phyloP scores from a whole-genome alignment of 345 rosid species.

The Eucalyptus viminalis region DNA sequence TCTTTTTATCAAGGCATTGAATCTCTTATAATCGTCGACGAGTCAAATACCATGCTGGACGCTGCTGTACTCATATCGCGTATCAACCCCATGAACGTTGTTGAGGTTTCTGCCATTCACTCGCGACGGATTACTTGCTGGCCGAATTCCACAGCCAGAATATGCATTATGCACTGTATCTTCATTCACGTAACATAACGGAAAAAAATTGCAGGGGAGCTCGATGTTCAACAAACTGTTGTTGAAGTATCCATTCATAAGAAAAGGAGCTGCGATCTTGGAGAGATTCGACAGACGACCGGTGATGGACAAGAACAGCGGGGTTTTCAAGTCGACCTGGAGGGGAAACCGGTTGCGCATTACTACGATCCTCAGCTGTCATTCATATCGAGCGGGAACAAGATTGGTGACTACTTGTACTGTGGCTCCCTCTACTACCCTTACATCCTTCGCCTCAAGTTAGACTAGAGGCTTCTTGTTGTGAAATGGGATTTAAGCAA shows the following conservation, averaged over 20 bases:
- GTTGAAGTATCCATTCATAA: constrained; percentile 23
- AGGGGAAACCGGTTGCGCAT: constrained; percentile 42
- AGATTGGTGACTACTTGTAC: constrained; percentile 49
- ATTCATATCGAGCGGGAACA: constrained; percentile 21
- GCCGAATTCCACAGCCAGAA: not conserved
- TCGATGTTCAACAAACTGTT: constrained; percentile 1
- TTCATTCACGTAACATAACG: not conserved
- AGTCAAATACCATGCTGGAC: not conserved
- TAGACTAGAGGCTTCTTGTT: not conserved
- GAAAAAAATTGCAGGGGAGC: not conserved
- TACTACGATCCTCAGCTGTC: constrained; percentile 28
- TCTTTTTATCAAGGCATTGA: not conserved
- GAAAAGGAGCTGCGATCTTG: constrained; percentile 23
- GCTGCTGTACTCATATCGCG: not conserved
- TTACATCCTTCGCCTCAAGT: constrained; percentile 24
- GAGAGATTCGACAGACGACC: constrained; percentile 2
- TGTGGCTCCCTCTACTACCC: constrained; percentile 24
- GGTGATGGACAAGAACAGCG: constrained; percentile 4
- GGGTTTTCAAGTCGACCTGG: constrained; percentile 46
- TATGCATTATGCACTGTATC: not conserved
- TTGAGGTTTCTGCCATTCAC: not conserved
- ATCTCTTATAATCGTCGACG: not conserved
- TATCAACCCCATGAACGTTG: not conserved
- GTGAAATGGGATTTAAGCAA: not conserved
- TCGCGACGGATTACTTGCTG: not conserved